These are phyloP conservation scores for Phytophthora vignae DNA, from an alignment of 352 stramenopile species.

Conservation along the genomic window DNA sequence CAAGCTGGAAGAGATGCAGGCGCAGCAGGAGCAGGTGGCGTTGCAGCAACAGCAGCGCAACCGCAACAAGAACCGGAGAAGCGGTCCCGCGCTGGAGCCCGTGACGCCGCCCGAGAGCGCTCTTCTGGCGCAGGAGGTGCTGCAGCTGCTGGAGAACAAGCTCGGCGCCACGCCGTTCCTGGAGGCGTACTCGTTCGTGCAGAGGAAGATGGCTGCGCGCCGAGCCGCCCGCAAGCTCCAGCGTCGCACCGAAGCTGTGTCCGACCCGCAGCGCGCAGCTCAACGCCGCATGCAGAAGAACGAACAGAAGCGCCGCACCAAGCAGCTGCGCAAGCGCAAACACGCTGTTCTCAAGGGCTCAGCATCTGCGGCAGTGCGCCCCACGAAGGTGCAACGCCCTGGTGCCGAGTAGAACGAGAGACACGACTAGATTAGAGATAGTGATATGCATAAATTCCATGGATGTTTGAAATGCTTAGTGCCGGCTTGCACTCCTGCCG, in stretches of 20 bases:
- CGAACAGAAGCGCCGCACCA: slow-evolving; percentile 79
- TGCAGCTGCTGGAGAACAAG: slow-evolving; percentile 87
- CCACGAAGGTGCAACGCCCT: slow-evolving; percentile 68
- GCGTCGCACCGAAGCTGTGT: slow-evolving; percentile 80
- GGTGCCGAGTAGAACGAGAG: slow-evolving; percentile 55
- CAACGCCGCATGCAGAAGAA: slow-evolving; percentile 89
- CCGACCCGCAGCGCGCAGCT: slow-evolving; percentile 76
- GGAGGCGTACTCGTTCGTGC: slow-evolving; percentile 86
- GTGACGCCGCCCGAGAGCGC: slow-evolving; percentile 52
- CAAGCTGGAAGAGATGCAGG: slow-evolving; percentile 60
- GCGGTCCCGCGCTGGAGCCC: slow-evolving; percentile 21
- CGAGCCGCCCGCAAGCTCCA: slow-evolving; percentile 78
- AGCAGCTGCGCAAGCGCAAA: slow-evolving; percentile 92
- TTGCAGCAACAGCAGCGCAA: slow-evolving; percentile 39
- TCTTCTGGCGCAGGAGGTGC: slow-evolving; percentile 83
- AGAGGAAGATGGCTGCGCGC: slow-evolving; percentile 79
- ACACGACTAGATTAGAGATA: slow-evolving; percentile 41
- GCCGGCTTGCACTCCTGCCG: slow-evolving; percentile 14
- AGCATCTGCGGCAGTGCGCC: slow-evolving; percentile 60
- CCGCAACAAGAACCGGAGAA: slow-evolving; percentile 41
- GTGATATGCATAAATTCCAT: slow-evolving; percentile 30
- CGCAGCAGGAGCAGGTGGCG: slow-evolving; percentile 34
- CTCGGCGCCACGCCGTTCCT: slow-evolving; percentile 78
- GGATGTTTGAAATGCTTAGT: slow-evolving; percentile 28
- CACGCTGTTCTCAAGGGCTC: slow-evolving; percentile 86